A percentile compares a stretch with the other conserved stretches of the same genome.
Conservation (phyloP, 2,329 filamentous ascomycete species). For the Fusarium graminum region DNA sequence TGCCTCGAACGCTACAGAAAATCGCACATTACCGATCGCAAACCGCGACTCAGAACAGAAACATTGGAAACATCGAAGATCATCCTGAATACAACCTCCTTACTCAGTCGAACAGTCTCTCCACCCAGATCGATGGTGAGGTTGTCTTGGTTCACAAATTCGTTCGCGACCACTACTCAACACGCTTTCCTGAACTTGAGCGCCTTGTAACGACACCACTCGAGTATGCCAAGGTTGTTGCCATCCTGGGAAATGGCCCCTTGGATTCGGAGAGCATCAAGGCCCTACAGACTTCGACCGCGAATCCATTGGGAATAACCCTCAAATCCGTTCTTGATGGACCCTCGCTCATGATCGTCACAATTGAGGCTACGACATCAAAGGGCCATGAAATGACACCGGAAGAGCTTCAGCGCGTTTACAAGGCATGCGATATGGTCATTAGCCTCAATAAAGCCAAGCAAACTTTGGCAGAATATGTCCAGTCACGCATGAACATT, state of each 20-base stretch:
- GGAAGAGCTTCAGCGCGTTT: constrained; percentile 79
- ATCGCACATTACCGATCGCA: constrained; percentile 81
- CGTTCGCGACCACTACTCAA: constrained; percentile 94
- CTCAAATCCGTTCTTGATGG: constrained; percentile 87
- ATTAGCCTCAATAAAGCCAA: constrained; percentile 91
- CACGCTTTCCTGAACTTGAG: constrained; percentile 93
- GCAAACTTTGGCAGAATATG: constrained; percentile 88
- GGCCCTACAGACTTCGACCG: constrained; percentile 77
- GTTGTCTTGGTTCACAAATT: constrained; percentile 95
- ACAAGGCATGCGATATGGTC: constrained; percentile 86
- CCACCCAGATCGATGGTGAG: constrained; percentile 93
- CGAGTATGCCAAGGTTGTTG: constrained; percentile 94
- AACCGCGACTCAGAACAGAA: constrained; percentile 72
- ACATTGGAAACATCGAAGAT: constrained; percentile 87
- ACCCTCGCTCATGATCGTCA: constrained; percentile 94
- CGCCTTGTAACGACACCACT: constrained; percentile 89
- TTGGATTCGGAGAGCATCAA: constrained; percentile 87
- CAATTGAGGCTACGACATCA: constrained; percentile 92
- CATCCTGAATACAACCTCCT: constrained; percentile 91
- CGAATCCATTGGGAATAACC: constrained; percentile 82
- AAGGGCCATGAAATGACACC: constrained; percentile 81
- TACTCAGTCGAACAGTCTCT: constrained; percentile 88
- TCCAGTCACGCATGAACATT: constrained; percentile 95
- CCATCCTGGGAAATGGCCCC: constrained; percentile 92
- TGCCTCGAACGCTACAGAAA: constrained; percentile 72